Conservation (phyloP, 106 monocot species). For the Amphibolis antarctica region DNA sequence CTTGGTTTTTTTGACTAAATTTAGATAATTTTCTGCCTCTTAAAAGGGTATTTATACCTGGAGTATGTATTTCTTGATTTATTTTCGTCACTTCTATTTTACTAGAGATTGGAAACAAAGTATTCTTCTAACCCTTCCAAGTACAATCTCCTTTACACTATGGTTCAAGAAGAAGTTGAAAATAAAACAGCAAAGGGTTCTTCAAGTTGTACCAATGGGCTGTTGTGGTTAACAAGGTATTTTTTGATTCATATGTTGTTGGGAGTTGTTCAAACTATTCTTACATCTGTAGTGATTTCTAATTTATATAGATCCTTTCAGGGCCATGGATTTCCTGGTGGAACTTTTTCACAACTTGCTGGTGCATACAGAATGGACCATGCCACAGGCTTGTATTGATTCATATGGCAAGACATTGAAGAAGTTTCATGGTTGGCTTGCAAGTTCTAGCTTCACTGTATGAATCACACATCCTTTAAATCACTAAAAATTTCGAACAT, state of each 20-base stretch:
- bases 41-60: not conserved
- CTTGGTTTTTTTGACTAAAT: not conserved
- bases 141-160: slow-evolving; percentile 35
- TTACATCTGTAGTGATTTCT: not conserved
- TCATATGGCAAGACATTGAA: slow-evolving; percentile 68
- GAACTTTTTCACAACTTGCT: slow-evolving; percentile 55
- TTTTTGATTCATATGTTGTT: not conserved
- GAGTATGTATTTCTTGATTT: slow-evolving; percentile 1
- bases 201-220: slow-evolving; percentile 56
- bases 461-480: not conserved
- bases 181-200: slow-evolving; percentile 49
- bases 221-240: slow-evolving; percentile 64
- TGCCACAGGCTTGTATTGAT: slow-evolving; percentile 43
- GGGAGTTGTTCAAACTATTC: not conserved
- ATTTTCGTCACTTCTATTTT: not conserved
- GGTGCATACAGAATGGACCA: slow-evolving; percentile 43
- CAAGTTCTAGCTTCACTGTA: slow-evolving; percentile 24
- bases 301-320: not conserved
- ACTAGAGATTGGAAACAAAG: slow-evolving; percentile 52
- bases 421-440: slow-evolving; percentile 56
- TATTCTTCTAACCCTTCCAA: slow-evolving; percentile 37
- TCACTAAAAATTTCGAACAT: not conserved
- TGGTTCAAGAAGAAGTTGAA: slow-evolving; percentile 47
- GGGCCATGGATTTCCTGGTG: slow-evolving; percentile 74
- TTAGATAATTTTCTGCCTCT: too few relatives aligned